These are phyloP conservation scores for Immersiporthe knoxdaviesiana DNA, from an alignment of 2,329 filamentous ascomycete genomes.

Conservation along the genomic window DNA sequence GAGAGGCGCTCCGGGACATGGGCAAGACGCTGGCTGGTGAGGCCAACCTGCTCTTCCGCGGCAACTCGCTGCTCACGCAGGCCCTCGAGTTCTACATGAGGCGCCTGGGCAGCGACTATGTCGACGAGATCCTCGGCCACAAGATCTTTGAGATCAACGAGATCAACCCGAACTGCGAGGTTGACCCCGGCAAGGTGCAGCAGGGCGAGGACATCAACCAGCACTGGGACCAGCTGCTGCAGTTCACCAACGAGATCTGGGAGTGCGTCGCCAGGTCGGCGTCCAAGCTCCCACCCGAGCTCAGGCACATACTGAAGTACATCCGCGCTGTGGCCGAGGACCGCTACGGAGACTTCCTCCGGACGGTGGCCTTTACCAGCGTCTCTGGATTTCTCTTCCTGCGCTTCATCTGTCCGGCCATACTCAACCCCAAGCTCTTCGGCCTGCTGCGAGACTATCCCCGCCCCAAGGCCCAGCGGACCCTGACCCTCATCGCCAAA, in stretches of 20 bases:
- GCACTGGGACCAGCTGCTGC: conserved; percentile 80
- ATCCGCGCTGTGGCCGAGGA: conserved; percentile 92
- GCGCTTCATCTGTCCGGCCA: conserved; percentile 94
- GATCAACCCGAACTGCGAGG: conserved; percentile 88
- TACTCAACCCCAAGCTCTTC: conserved; percentile 92
- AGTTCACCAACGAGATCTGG: conserved; percentile 83
- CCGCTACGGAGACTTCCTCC: conserved; percentile 88
- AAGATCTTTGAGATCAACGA: conserved; percentile 90
- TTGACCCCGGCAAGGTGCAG: conserved; percentile 83
- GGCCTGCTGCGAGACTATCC: conserved; percentile 83
- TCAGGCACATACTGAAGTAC: conserved; percentile 86
- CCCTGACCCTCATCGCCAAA: conserved; percentile 90
- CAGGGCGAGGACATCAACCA: conserved; percentile 71
- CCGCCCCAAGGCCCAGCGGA: conserved; percentile 79
- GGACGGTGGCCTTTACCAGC: conserved; percentile 88
- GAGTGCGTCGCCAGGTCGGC: conserved; percentile 78
- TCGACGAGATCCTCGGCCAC: conserved; percentile 84
- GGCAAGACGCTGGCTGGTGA: conserved; percentile 80
- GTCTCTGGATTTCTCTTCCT: conserved; percentile 94
- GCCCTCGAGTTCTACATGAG: conserved; percentile 96
- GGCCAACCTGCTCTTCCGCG: conserved; percentile 91
- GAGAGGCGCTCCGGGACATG: conserved; percentile 75
- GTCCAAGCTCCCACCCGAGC: conserved; percentile 74
- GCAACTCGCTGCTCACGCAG: conserved; percentile 92
- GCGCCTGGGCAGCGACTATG: conserved; percentile 86